Percentiles rank a stretch among this genome's conserved stretches.
Evolutionary conservation across 2,329 filamentous ascomycete genomes (phyloP).

Genomic region (Stemphylium beticola): DNA sequence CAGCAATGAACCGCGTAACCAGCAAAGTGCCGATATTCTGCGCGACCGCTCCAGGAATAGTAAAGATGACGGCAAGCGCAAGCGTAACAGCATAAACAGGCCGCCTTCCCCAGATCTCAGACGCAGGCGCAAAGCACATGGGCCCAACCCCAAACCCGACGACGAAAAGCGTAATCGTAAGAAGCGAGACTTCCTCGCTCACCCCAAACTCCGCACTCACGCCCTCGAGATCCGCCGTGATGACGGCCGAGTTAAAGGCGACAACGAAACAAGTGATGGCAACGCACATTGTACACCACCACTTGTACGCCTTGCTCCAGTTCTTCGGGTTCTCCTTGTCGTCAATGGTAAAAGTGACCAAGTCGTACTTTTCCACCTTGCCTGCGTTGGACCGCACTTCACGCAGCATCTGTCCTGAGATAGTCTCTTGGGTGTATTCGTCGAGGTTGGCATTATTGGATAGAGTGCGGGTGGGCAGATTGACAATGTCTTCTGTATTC

Average conservation of each 20-base stretch:
- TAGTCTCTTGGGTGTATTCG: slow-evolving; percentile 70
- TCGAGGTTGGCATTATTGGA: slow-evolving; percentile 61
- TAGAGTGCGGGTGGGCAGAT: slow-evolving; percentile 71
- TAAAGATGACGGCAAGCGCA: slow-evolving; percentile 74
- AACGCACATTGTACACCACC: slow-evolving; percentile 82
- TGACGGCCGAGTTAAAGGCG: slow-evolving; percentile 68
- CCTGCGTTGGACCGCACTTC: slow-evolving; percentile 62
- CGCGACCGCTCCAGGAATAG: slow-evolving; percentile 79
- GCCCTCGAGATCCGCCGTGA: slow-evolving; percentile 76
- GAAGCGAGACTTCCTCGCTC: slow-evolving; percentile 73
- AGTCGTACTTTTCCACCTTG: slow-evolving; percentile 59
- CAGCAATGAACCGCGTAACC: slow-evolving; percentile 77
- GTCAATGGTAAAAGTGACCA: slow-evolving; percentile 73
- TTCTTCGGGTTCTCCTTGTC: slow-evolving; percentile 86
- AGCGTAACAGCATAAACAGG: slow-evolving; percentile 75
- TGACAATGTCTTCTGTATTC: slow-evolving; percentile 53
- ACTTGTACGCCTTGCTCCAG: slow-evolving; percentile 79
- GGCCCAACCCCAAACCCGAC: slow-evolving; percentile 82
- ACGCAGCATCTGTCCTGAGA: slow-evolving; percentile 66
- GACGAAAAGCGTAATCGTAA: slow-evolving; percentile 78
- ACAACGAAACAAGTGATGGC: slow-evolving; percentile 61
- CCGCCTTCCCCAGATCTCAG: slow-evolving; percentile 74
- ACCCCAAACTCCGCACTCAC: slow-evolving; percentile 69
- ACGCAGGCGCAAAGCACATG: slow-evolving; percentile 79
- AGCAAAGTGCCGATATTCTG: slow-evolving; percentile 78